Percentiles rank a stretch among this genome's conserved stretches.
Conservation (phyloP, 2,329 filamentous ascomycete species). For the Lasiodiplodia sp. region DNA sequence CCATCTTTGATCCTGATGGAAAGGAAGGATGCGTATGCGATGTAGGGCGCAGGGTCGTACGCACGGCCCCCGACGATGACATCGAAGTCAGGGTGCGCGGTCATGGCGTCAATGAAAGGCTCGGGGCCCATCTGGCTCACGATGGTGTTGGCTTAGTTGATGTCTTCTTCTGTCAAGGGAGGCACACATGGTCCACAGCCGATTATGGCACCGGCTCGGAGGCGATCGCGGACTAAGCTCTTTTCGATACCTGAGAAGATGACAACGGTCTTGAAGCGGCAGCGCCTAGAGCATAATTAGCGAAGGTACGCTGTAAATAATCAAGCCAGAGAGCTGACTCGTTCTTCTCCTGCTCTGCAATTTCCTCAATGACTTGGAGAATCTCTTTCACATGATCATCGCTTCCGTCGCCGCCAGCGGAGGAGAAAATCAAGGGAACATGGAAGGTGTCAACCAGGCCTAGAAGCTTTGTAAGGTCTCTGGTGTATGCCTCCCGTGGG, state of each 20-base stretch:
- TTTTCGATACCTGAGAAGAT: neutral
- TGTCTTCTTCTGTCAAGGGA: slow-evolving; percentile 38
- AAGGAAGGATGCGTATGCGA: slow-evolving; percentile 34
- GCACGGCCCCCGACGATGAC: slow-evolving; percentile 57
- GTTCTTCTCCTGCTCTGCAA: neutral
- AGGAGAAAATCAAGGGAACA: slow-evolving; percentile 37
- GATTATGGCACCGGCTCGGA: neutral
- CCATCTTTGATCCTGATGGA: too few species aligned
- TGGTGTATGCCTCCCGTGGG: slow-evolving; percentile 33
- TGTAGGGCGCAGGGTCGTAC: slow-evolving; percentile 38
- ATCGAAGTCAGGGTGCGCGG: slow-evolving; percentile 51
- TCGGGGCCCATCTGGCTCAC: slow-evolving; percentile 58
- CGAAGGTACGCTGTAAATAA: rapidly evolving
- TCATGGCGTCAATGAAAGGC: slow-evolving; percentile 54
- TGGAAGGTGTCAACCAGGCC: slow-evolving; percentile 27
- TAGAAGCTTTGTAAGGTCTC: slow-evolving; percentile 37
- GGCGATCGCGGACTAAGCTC: neutral
- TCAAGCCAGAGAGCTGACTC: neutral
- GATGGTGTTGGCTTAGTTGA: slow-evolving; percentile 48
- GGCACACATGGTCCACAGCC: slow-evolving; percentile 2
- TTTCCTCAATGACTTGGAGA: slow-evolving; percentile 24
- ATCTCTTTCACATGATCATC: slow-evolving; percentile 38
- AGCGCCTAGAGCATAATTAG: neutral
- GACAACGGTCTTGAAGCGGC: neutral
- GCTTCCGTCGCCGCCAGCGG: slow-evolving; percentile 37